Base-by-base conservation (phyloP, 164 flowering plant species). In the Dillenia turbinata region DNA sequence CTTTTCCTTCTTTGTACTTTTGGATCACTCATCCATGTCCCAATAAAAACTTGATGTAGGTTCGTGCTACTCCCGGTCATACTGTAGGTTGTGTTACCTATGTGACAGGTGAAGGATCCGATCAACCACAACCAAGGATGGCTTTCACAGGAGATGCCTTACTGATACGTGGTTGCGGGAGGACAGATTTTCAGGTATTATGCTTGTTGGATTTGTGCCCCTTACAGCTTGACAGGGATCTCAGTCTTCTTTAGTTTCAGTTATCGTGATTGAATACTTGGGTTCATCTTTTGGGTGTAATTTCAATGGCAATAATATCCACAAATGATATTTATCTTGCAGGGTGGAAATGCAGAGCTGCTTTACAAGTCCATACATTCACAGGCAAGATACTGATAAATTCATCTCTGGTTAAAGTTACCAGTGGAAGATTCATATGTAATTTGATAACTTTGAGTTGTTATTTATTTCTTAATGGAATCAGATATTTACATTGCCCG, bases 121-220 rank as follows among this genome's bases (percentile, higher is more conserved):
- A 79, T 69, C 96, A 89, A 73, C 90, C 95, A 60, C 83, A 81
- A 57, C 97, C 95, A 40, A 84, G 90, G 73, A 89, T 91, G 95
- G 97, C 97, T 47, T 94, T 91, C 75, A 94, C 97, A n/a, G 96
- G 98, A 24, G 98, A 93, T 77, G 81, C 97, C 40, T 45, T 90
- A 14, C 68, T 93, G 72, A 90, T 93, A 62, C 88, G 92, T 61
- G 98, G 98, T 59, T 93, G 98, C 79, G 98, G 98, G 26, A 87
- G 98, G 72, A 85, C 97, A 24, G 97, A 91, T 78, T 89, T 91
- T 68, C 96, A 91, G 97, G 97, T 87, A 60, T 13, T 26, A 3
- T 66, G 45, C 40, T 7, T 33, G 40, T 33, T 5, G 40, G 40
- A 33, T 33, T 33, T 5, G 6, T 33, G 40, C 40, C 40, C 40